Evolutionary conservation across 2,329 filamentous ascomycete species (phyloP).

Genomic region (Raffaelea arxii): DNA sequence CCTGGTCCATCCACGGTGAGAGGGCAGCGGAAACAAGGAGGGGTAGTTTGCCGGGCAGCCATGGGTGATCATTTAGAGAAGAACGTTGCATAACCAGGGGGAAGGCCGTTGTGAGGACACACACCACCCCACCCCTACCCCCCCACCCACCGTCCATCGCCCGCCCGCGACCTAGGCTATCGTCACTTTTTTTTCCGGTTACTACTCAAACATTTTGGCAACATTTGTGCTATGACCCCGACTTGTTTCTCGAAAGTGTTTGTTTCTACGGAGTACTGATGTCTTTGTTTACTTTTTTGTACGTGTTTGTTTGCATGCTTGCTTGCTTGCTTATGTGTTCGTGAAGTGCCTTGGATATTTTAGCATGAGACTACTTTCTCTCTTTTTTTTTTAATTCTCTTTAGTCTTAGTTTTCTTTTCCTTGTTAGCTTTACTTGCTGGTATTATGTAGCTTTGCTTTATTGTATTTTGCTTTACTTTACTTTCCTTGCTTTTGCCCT

Average conservation of each 20-base stretch:
- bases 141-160: neutral
- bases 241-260: too few relatives aligned
- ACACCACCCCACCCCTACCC: neutral
- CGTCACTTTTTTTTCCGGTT: slow-evolving; percentile 10
- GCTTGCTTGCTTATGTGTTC: too few relatives aligned
- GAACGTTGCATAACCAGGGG: neutral
- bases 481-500: neutral
- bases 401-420: neutral
- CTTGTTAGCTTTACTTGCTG: neutral
- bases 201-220: slow-evolving; percentile 1
- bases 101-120: neutral
- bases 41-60: neutral
- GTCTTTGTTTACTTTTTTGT: too few relatives aligned
- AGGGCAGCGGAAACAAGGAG: too few relatives aligned
- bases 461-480: neutral
- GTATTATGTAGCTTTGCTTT: neutral
- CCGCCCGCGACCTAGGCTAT: slow-evolving; percentile 3
- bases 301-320: too few relatives aligned
- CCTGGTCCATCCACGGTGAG: too few relatives aligned
- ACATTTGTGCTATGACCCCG: slow-evolving; percentile 2
- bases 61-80: slow-evolving; percentile 1
- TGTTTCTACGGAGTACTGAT: too few relatives aligned
- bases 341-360: too few relatives aligned
- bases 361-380: too few relatives aligned
- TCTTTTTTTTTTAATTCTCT: neutral